phyloP scores from a whole-genome alignment of 495 filamentous ascomycete genomes.

The Astrothelium macrocarpum region DNA sequence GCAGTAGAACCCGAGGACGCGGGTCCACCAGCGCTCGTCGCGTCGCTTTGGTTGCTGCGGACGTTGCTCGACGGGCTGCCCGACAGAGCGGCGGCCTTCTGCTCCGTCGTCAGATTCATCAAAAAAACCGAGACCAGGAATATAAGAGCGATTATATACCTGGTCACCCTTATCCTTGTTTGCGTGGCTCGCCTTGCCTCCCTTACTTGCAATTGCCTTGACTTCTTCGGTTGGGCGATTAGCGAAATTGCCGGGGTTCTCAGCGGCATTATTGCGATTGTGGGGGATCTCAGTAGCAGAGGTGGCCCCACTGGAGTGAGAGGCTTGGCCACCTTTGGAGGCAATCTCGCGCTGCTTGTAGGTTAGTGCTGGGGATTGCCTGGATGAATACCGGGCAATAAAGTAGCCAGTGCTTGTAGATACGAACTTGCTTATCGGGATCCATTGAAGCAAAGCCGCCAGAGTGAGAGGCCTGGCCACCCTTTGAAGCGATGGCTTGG shows the following conservation, averaged over 20 bases:
- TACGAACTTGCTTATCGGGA: not conserved
- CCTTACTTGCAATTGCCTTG: conserved; percentile 26
- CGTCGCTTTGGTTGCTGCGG: no score
- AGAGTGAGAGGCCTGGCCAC: conserved; percentile 23
- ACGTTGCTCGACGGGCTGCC: no score
- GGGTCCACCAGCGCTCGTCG: no score
- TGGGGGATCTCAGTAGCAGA: not conserved
- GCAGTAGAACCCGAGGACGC: no score
- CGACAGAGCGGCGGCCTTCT: no score
- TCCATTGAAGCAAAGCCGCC: conserved; percentile 44
- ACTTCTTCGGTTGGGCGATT: conserved; percentile 31
- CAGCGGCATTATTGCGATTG: conserved; percentile 14
- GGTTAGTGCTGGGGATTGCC: not conserved
- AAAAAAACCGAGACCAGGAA: no score
- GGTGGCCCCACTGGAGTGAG: not conserved
- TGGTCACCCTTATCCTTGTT: conserved; percentile 10
- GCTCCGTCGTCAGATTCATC: no score
- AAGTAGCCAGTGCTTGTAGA: no score
- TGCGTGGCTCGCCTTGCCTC: conserved; percentile 10
- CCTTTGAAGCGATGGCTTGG: conserved; percentile 27
- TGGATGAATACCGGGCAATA: not conserved
- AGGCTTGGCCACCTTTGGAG: conserved; percentile 23
- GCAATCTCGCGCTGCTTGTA: no score
- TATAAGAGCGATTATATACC: no score
- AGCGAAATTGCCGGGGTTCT: conserved; percentile 31